Conservation (phyloP, 2,329 filamentous ascomycete species). For the Cephalotrichum gorgonifer region DNA sequence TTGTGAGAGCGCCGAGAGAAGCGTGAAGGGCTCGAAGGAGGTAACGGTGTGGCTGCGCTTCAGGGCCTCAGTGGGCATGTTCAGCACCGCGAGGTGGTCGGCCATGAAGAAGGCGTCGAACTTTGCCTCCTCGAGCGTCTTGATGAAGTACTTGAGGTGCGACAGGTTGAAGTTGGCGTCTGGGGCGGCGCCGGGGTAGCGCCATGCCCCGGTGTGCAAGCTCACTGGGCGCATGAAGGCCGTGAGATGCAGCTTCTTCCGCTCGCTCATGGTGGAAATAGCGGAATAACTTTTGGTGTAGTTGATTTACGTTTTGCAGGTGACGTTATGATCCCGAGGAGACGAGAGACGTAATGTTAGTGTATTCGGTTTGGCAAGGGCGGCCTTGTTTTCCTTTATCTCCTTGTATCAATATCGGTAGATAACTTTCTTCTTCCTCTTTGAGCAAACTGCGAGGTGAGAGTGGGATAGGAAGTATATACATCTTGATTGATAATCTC, state of each 20-base stretch:
- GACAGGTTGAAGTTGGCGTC: slow-evolving; percentile 48
- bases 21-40: slow-evolving; percentile 45
- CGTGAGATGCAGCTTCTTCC: slow-evolving; percentile 39
- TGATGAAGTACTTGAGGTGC: slow-evolving; percentile 41
- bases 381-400: too few species aligned
- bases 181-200: slow-evolving; percentile 41
- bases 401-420: too few species aligned
- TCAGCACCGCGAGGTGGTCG: slow-evolving; percentile 41
- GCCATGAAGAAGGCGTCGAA: slow-evolving; percentile 49
- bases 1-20: slow-evolving; percentile 36
- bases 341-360: too few species aligned
- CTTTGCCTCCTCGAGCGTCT: slow-evolving; percentile 41
- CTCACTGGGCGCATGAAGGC: slow-evolving; percentile 50
- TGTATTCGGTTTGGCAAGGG: too few species aligned
- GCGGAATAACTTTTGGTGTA: too few species aligned
- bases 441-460: too few species aligned
- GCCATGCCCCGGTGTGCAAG: slow-evolving; percentile 45
- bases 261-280: too few species aligned
- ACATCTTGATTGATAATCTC: too few species aligned
- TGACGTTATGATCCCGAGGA: too few species aligned
- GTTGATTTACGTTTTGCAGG: too few species aligned
- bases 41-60: slow-evolving; percentile 47
- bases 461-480: too few species aligned
- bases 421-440: too few species aligned
- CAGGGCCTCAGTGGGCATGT: slow-evolving; percentile 46